A percentile compares a stretch with the other conserved stretches of the same genome.
phyloP scores from a whole-genome alignment of 2,329 filamentous ascomycete genomes.

The Cordyceps cicadae region DNA sequence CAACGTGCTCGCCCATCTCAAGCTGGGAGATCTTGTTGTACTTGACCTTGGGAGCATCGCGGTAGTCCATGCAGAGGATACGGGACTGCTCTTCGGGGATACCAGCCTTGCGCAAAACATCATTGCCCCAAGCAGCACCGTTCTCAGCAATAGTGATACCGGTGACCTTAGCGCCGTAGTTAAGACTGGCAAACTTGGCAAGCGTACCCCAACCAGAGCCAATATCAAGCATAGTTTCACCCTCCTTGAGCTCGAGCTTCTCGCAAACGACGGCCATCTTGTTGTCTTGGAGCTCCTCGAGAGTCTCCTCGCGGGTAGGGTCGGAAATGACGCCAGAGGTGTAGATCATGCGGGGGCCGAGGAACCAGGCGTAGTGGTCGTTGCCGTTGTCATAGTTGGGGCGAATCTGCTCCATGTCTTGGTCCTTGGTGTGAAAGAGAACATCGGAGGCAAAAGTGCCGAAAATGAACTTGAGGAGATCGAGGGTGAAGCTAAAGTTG shows the following conservation, averaged over 20 bases:
- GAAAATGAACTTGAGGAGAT: constrained; percentile 81
- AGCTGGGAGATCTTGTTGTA: constrained; percentile 97
- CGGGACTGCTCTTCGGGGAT: constrained; percentile 81
- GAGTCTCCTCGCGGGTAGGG: constrained; percentile 74
- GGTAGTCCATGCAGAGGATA: constrained; percentile 95
- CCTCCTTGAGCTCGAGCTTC: constrained; percentile 78
- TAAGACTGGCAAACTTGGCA: constrained; percentile 81
- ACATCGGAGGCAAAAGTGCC: constrained; percentile 82
- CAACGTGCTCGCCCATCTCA: constrained; percentile 98
- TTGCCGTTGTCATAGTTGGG: constrained; percentile 97
- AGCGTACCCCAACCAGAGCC: constrained; percentile 98
- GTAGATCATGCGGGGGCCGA: constrained; percentile 98
- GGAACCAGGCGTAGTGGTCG: constrained; percentile 98
- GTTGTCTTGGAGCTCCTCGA: constrained; percentile 96
- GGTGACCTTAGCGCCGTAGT: constrained; percentile 79
- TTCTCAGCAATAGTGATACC: constrained; percentile 93
- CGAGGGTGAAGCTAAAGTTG: constrained; percentile 81
- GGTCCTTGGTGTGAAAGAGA: constrained; percentile 84
- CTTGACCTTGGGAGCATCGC: constrained; percentile 75
- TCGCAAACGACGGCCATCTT: constrained; percentile 92
- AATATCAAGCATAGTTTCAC: constrained; percentile 82
- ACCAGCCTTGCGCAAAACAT: constrained; percentile 71
- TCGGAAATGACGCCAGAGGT: constrained; percentile 92
- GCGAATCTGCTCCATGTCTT: constrained; percentile 96
- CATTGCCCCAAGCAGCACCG: constrained; percentile 95